These are phyloP conservation scores for Fusarium sp. DNA, from an alignment of 2,329 filamentous ascomycete species.

Conservation along the genomic window DNA sequence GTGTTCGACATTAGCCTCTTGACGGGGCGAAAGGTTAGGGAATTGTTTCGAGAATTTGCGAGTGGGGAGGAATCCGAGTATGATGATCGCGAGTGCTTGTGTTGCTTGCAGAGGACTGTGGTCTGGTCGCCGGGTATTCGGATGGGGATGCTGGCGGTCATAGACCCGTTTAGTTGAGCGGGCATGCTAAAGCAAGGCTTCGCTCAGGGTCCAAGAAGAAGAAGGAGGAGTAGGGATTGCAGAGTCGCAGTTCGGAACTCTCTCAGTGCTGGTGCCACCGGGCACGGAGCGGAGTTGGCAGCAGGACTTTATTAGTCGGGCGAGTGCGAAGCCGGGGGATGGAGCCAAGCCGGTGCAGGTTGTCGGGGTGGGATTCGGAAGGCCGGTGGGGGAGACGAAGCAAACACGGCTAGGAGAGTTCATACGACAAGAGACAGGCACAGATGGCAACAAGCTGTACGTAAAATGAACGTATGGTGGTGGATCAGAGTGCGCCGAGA, in stretches of 20 bases:
- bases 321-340: slow-evolving; percentile 20
- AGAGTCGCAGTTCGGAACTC: slow-evolving; percentile 26
- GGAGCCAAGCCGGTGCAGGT: slow-evolving; percentile 39
- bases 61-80: slow-evolving; percentile 71
- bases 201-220: slow-evolving; percentile 32
- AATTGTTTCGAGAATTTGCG: slow-evolving; percentile 67
- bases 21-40: slow-evolving; percentile 69
- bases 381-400: slow-evolving; percentile 37
- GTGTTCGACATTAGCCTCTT: slow-evolving; percentile 70
- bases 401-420: slow-evolving; percentile 33
- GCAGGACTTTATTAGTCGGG: slow-evolving; percentile 39
- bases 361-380: slow-evolving; percentile 41
- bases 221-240: slow-evolving; percentile 32
- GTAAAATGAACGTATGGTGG: slow-evolving; percentile 51
- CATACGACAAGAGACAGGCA: slow-evolving; percentile 27
- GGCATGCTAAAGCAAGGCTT: slow-evolving; percentile 51
- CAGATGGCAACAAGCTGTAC: slow-evolving; percentile 45
- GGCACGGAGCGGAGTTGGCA: slow-evolving; percentile 32
- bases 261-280: slow-evolving; percentile 31
- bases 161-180: slow-evolving; percentile 54
- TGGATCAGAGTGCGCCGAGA: slow-evolving; percentile 46
- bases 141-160: slow-evolving; percentile 54
- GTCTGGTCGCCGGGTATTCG: slow-evolving; percentile 52
- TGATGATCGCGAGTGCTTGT: slow-evolving; percentile 72
- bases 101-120: slow-evolving; percentile 56